Conservation (phyloP, 257 asterid genomes). For the Cinchona pubescens region DNA sequence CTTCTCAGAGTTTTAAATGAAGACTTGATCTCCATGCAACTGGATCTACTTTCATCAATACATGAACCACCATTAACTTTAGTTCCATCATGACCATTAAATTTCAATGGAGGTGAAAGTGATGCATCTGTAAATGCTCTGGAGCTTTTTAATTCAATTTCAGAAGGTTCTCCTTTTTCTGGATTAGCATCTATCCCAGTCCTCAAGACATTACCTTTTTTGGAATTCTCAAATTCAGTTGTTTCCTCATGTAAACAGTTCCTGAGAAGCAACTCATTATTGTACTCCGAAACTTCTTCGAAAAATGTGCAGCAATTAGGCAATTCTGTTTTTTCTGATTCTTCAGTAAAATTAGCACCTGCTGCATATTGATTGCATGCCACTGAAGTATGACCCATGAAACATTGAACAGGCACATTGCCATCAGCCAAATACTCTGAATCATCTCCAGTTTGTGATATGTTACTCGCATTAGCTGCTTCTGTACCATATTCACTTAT, state of each 20-base stretch:
- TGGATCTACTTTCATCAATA: constrained; percentile 24
- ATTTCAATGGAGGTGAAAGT: constrained; percentile 28
- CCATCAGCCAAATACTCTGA: constrained; percentile 30
- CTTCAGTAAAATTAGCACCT: constrained; percentile 13
- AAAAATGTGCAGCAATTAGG: constrained; percentile 27
- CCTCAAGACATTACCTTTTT: constrained; percentile 25
- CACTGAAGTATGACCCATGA: constrained; percentile 6
- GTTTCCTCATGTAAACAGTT: constrained; percentile 10
- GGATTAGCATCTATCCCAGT: constrained; percentile 27
- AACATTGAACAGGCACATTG: constrained; percentile 21
- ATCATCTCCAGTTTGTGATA: constrained; percentile 19
- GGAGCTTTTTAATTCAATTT: constrained; percentile 30
- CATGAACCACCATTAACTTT: constrained; percentile 24
- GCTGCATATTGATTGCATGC: background rate
- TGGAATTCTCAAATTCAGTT: constrained; percentile 22
- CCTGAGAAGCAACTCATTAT: background rate
- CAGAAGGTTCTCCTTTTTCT: constrained; percentile 19
- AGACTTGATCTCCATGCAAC: constrained; percentile 29
- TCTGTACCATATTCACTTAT: constrained; percentile 23
- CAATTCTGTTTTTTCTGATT: constrained; percentile 26
- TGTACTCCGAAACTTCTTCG: constrained; percentile 16
- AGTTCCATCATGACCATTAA: constrained; percentile 28
- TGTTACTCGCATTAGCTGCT: constrained; percentile 18
- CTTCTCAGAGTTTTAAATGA: constrained; percentile 26
- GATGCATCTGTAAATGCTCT: constrained; percentile 27